Evolutionary conservation across 2,329 filamentous ascomycete genomes (phyloP).

Genomic region (Ophiosphaerella korrae): DNA sequence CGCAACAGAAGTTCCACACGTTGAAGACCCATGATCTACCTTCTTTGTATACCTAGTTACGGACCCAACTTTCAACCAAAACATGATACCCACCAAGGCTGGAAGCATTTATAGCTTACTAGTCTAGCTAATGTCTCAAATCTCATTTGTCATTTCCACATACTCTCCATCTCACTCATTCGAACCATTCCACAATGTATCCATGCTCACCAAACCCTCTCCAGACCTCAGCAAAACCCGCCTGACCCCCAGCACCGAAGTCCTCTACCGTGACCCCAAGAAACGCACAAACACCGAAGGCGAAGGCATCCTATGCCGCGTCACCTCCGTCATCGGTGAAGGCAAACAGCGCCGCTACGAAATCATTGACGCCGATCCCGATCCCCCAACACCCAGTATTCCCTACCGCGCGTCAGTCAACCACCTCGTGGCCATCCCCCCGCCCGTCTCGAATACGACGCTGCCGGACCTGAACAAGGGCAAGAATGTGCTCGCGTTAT

Average conservation of each 20-base stretch:
- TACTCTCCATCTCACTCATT: background rate
- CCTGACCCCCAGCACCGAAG: conserved; percentile 52
- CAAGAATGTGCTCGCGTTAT: conserved; percentile 55
- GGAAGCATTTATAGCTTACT: background rate
- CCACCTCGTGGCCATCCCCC: conserved; percentile 53
- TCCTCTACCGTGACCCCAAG: conserved; percentile 57
- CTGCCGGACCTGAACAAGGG: conserved; percentile 50
- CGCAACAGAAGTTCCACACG: background rate
- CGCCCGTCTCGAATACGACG: conserved; percentile 47
- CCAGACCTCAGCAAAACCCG: conserved; percentile 22
- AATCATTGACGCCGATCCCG: conserved; percentile 57
- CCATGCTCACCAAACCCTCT: conserved; percentile 3
- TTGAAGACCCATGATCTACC: background rate
- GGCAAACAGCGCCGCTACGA: conserved; percentile 60
- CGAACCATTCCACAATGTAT: background rate
- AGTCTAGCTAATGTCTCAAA: conserved; percentile 14
- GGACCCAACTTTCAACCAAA: too few species aligned
- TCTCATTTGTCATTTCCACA: conserved; percentile 15
- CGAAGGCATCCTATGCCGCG: conserved; percentile 58
- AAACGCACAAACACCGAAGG: conserved; percentile 48
- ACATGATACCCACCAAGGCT: conserved; percentile 1
- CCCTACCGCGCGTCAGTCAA: conserved; percentile 55
- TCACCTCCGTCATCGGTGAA: conserved; percentile 58
- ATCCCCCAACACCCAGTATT: conserved; percentile 43
- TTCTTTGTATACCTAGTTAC: too few species aligned